Conservation (phyloP, 2,329 filamentous ascomycete species). For the Paracoccidioides brasiliensis region DNA sequence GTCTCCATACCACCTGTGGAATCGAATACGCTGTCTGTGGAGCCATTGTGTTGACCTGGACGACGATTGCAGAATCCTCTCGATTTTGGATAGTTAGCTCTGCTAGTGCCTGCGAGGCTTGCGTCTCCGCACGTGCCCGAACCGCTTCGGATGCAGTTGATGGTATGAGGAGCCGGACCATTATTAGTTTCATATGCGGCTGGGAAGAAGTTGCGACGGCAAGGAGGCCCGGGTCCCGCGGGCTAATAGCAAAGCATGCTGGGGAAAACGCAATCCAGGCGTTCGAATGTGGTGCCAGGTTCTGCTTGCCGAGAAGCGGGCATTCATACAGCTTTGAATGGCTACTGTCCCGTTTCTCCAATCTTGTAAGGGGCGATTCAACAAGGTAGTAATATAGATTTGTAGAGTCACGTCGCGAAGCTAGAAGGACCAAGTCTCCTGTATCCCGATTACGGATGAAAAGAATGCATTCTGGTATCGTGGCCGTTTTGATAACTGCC, state of each 20-base stretch:
- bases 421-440: constrained; percentile 36
- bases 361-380: constrained; percentile 3
- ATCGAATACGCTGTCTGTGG: constrained; percentile 54
- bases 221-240: constrained; percentile 40
- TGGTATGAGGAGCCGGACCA: constrained; percentile 45
- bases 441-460: constrained; percentile 41
- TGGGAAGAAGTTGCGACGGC: constrained; percentile 48
- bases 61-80: constrained; percentile 46
- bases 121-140: constrained; percentile 24
- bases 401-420: constrained; percentile 46
- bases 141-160: background rate
- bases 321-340: constrained; percentile 16
- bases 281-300: constrained; percentile 49
- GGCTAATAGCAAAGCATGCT: constrained; percentile 42
- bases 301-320: constrained; percentile 42
- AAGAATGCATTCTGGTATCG: constrained; percentile 45
- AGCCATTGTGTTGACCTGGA: constrained; percentile 47
- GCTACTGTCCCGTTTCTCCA: background rate
- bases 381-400: constrained; percentile 43
- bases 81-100: constrained; percentile 40
- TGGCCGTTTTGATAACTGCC: constrained; percentile 23
- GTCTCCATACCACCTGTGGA: constrained; percentile 48
- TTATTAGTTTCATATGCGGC: constrained; percentile 50
- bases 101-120: constrained; percentile 40
- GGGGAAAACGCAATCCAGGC: constrained; percentile 53